Conservation (phyloP, 1,284 basidiomycete genomes). For the Neonothopanus nambi region DNA sequence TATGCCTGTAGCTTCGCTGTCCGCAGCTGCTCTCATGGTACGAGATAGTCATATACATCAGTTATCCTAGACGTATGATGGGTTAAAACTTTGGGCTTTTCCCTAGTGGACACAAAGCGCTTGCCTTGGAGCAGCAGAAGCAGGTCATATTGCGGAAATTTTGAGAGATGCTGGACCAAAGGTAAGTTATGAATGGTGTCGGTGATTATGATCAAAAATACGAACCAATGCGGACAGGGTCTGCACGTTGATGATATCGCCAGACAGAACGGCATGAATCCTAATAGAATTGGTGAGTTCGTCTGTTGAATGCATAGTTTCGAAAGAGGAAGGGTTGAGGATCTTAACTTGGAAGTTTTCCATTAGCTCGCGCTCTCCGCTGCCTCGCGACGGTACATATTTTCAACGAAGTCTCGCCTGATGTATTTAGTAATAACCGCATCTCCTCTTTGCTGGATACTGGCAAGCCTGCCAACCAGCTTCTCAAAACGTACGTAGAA, state of each 20-base stretch:
- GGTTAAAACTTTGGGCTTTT: too few species aligned
- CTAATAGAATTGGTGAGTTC: constrained; percentile 37
- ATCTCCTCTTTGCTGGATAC: constrained; percentile 31
- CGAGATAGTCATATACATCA: not conserved
- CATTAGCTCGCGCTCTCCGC: constrained; percentile 34
- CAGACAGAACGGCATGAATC: constrained; percentile 26
- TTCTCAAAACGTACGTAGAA: constrained; percentile 14
- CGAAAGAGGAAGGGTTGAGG: too few species aligned
- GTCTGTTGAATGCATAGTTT: too few species aligned
- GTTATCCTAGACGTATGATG: too few species aligned
- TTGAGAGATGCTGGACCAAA: constrained; percentile 2
- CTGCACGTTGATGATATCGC: constrained; percentile 37
- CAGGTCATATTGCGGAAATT: not conserved
- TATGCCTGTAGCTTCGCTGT: not conserved
- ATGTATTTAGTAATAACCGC: constrained; percentile 38
- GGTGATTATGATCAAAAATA: not conserved
- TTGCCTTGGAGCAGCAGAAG: too few species aligned
- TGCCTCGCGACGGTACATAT: constrained; percentile 36
- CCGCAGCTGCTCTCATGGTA: not conserved
- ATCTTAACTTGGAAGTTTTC: too few species aligned
- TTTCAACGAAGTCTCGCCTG: constrained; percentile 35
- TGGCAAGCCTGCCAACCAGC: constrained; percentile 22
- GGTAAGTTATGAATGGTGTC: not conserved
- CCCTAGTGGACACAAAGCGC: too few species aligned
- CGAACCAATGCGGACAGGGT: constrained; percentile 24